Percentiles rank a stretch among this genome's conserved stretches.
Evolutionary conservation across 2,329 filamentous ascomycete species (phyloP).

Genomic region (Epicoccum sorghinum): DNA sequence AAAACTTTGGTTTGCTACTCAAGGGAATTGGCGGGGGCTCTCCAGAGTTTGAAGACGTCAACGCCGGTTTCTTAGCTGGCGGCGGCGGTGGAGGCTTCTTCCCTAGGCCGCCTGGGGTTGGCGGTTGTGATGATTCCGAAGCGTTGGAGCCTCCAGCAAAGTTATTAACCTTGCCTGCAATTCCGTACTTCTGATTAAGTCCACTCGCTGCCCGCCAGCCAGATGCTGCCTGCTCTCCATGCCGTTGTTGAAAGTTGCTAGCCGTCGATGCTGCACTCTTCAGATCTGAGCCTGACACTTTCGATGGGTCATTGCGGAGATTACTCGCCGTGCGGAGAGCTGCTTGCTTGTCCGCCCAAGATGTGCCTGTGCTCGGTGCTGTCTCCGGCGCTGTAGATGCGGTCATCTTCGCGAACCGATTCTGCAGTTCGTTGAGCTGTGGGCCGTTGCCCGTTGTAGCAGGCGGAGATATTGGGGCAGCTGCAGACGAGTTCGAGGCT

Average conservation of each 20-base stretch:
- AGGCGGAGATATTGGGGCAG: constrained; percentile 29
- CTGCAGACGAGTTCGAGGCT: constrained; percentile 26
- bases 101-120: constrained; percentile 42
- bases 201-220: constrained; percentile 64
- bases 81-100: constrained; percentile 67
- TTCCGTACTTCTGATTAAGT: constrained; percentile 67
- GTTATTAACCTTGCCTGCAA: constrained; percentile 57
- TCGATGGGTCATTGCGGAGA: constrained; percentile 66
- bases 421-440: constrained; percentile 71
- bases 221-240: constrained; percentile 70
- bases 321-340: constrained; percentile 66
- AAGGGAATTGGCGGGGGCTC: constrained; percentile 63
- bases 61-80: constrained; percentile 58
- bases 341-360: constrained; percentile 67
- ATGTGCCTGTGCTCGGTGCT: constrained; percentile 58
- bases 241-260: constrained; percentile 72
- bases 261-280: constrained; percentile 64
- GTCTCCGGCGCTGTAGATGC: constrained; percentile 40
- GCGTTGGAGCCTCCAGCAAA: constrained; percentile 34
- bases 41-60: constrained; percentile 45
- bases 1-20: constrained; percentile 60
- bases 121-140: constrained; percentile 31
- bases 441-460: constrained; percentile 31
- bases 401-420: constrained; percentile 61
- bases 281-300: constrained; percentile 65